Conservation (phyloP, 768 basidiomycete species). For the Solioccasus polychromus region DNA sequence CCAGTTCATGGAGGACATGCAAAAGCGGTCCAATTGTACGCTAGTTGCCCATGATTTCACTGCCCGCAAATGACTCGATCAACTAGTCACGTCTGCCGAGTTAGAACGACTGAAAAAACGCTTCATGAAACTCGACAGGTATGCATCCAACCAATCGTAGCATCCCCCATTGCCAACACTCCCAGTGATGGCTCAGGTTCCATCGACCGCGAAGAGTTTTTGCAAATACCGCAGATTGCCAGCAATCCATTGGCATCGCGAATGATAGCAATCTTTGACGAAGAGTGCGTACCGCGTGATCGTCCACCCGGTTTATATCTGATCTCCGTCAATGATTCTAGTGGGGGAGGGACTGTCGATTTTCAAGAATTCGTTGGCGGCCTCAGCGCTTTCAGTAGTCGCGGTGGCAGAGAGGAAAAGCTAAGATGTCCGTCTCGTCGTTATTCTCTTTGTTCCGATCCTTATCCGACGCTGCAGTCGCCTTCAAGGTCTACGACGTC, state of each 20-base stretch:
- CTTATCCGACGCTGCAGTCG: slow-evolving; percentile 55
- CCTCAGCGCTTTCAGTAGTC: slow-evolving; percentile 94
- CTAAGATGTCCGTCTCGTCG: slow-evolving; percentile 68
- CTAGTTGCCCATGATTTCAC: slow-evolving; percentile 16
- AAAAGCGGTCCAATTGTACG: slow-evolving; percentile 95
- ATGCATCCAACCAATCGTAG: slow-evolving; percentile 11
- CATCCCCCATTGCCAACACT: not conserved
- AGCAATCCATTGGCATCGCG: slow-evolving; percentile 94
- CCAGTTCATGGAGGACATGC: slow-evolving; percentile 98
- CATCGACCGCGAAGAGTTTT: slow-evolving; percentile 97
- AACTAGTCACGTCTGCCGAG: slow-evolving; percentile 87
- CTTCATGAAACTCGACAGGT: slow-evolving; percentile 99
- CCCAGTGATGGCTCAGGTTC: slow-evolving; percentile 92
- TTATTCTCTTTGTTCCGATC: not conserved
- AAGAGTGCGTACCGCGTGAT: slow-evolving; percentile 69
- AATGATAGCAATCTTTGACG: slow-evolving; percentile 99
- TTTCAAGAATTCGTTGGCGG: slow-evolving; percentile 99
- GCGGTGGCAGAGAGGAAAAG: slow-evolving; percentile 97
- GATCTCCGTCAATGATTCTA: slow-evolving; percentile 30
- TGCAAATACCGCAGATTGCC: slow-evolving; percentile 98
- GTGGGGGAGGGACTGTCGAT: slow-evolving; percentile 97
- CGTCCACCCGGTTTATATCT: not conserved
- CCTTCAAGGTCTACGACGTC: slow-evolving; percentile 99
- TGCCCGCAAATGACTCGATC: slow-evolving; percentile 9
- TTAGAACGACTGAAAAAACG: slow-evolving; percentile 96